These are phyloP conservation scores for Phialophora tarda DNA, from an alignment of 2,329 filamentous ascomycete genomes.

Conservation along the genomic window DNA sequence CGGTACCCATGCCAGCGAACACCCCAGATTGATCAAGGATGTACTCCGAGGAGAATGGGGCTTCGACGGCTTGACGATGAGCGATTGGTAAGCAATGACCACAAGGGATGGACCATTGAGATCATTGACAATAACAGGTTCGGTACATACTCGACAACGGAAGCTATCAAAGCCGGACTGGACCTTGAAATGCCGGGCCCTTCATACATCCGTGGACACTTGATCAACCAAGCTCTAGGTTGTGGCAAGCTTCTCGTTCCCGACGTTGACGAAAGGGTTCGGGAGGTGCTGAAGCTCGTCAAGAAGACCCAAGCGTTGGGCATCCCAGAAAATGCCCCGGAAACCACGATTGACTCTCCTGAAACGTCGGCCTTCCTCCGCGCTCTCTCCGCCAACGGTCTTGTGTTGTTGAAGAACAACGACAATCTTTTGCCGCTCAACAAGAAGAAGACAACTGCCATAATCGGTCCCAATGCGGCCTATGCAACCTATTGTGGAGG, in stretches of 20 bases:
- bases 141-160: slow-evolving; percentile 54
- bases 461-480: slow-evolving; percentile 62
- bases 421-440: slow-evolving; percentile 64
- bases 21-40: slow-evolving; percentile 49
- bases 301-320: slow-evolving; percentile 62
- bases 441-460: slow-evolving; percentile 53
- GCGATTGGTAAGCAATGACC: slow-evolving; percentile 48
- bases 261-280: slow-evolving; percentile 63
- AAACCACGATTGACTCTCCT: slow-evolving; percentile 62
- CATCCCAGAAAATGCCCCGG: slow-evolving; percentile 61
- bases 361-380: slow-evolving; percentile 69
- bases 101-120: background rate
- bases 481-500: slow-evolving; percentile 62
- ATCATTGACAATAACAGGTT: slow-evolving; percentile 44
- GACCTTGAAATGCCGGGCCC: slow-evolving; percentile 57
- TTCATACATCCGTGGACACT: slow-evolving; percentile 50
- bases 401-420: slow-evolving; percentile 77
- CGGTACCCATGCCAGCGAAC: slow-evolving; percentile 55
- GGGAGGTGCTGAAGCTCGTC: slow-evolving; percentile 64
- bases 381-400: slow-evolving; percentile 69
- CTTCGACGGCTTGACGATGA: slow-evolving; percentile 55
- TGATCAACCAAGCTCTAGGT: slow-evolving; percentile 53
- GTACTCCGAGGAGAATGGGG: slow-evolving; percentile 55
- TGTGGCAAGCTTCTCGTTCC: slow-evolving; percentile 63
- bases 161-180: slow-evolving; percentile 53